These are phyloP conservation scores for Heimioporus sp. DNA, from an alignment of 768 basidiomycete species.

Conservation along the genomic window DNA sequence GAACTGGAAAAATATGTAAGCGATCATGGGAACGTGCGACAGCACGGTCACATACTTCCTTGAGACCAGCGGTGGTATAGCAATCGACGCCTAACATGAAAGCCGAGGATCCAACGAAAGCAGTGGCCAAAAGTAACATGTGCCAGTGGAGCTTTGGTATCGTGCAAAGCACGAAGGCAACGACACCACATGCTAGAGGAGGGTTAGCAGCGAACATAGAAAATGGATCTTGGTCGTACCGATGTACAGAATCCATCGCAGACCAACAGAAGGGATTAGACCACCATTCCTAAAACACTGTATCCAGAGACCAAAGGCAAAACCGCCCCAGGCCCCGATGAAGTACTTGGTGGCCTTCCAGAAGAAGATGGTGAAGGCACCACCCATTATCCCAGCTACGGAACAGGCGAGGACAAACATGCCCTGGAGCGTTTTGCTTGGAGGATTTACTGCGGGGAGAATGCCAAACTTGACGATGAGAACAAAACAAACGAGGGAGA, in stretches of 20 bases:
- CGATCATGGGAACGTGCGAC: not conserved
- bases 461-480: constrained; percentile 90
- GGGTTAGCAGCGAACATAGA: constrained; percentile 12
- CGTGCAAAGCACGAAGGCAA: constrained; percentile 81
- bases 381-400: constrained; percentile 81
- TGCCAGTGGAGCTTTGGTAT: constrained; percentile 87
- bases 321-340: constrained; percentile 61
- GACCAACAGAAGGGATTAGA: constrained; percentile 70
- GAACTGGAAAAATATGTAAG: constrained; percentile 52
- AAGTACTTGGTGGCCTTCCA: constrained; percentile 88
- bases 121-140: constrained; percentile 81
- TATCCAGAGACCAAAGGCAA: constrained; percentile 83
- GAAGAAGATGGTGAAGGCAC: constrained; percentile 87
- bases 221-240: constrained; percentile 43
- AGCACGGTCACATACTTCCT: constrained; percentile 61
- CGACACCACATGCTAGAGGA: constrained; percentile 59
- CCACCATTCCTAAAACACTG: constrained; percentile 85
- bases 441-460: constrained; percentile 78
- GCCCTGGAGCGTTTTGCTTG: constrained; percentile 74
- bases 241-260: constrained; percentile 88
- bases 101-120: constrained; percentile 86
- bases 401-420: constrained; percentile 84
- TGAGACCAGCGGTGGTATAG: constrained; percentile 86
- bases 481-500: constrained; percentile 81
- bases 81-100: constrained; percentile 95